phyloP scores from a whole-genome alignment of 192 early-diverging fungal species.

The Jimgerdemannia flammicorona region DNA sequence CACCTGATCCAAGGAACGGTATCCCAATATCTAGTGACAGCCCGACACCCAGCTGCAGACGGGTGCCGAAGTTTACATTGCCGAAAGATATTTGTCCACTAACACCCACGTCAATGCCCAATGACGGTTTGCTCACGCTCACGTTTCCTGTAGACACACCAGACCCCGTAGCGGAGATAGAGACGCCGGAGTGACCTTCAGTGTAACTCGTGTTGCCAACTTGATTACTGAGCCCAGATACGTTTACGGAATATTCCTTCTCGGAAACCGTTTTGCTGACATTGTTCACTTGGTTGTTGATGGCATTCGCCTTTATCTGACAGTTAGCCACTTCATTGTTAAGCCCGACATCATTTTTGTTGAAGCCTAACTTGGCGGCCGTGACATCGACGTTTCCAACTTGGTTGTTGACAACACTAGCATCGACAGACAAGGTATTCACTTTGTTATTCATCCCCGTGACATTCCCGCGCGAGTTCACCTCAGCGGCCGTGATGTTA shows the following conservation, averaged over 20 bases:
- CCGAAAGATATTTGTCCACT: slow-evolving; percentile 10
- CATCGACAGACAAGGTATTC: not conserved
- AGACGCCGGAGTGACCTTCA: slow-evolving; percentile 3
- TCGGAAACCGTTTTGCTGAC: not conserved
- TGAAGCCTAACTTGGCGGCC: not conserved
- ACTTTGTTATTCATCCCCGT: not conserved
- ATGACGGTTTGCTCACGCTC: slow-evolving; percentile 6
- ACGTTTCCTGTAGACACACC: slow-evolving; percentile 9
- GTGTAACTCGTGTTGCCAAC: not conserved
- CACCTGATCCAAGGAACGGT: not conserved
- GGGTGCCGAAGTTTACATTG: slow-evolving; percentile 9
- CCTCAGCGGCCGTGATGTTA: not conserved
- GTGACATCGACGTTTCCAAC: slow-evolving; percentile 1
- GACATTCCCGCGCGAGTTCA: not conserved
- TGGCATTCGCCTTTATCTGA: not conserved
- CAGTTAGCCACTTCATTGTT: not conserved
- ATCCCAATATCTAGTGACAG: slow-evolving; percentile 5
- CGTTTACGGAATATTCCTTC: not conserved
- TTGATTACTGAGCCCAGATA: not conserved
- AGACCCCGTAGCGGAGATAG: not conserved
- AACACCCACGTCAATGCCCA: slow-evolving; percentile 6
- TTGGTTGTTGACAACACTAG: not conserved
- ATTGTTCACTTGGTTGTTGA: not conserved
- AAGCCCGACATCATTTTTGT: not conserved
- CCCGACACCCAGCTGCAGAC: slow-evolving; percentile 12